A percentile compares a stretch with the other conserved stretches of the same genome.
Evolutionary conservation across 805 yeast genomes (phyloP).

Genomic region (Kluyveromyces nonfermentans): DNA sequence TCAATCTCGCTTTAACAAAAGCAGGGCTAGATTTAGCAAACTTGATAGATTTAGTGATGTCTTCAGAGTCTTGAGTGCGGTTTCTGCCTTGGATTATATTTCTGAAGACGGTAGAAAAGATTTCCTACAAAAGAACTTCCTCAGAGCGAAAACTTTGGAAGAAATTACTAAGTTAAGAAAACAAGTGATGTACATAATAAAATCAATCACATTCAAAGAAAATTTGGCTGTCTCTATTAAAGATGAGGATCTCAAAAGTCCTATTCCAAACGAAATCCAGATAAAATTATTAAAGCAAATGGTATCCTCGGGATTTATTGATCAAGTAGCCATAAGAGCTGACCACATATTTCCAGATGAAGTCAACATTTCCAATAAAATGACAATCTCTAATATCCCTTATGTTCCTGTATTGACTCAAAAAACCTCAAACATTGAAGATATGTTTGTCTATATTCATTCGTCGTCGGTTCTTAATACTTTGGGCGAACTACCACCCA

Average conservation of each 20-base stretch:
- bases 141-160: conserved; percentile 73
- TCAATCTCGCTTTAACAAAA: conserved; percentile 45
- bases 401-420: conserved; percentile 45
- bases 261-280: conserved; percentile 61
- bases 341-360: conserved; percentile 60
- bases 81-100: conserved; percentile 80
- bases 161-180: conserved; percentile 75
- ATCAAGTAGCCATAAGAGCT: conserved; percentile 79
- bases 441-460: conserved; percentile 62
- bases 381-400: conserved; percentile 52
- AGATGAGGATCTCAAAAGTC: conserved; percentile 41
- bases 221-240: conserved; percentile 41
- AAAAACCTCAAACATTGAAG: conserved; percentile 34
- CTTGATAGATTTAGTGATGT: conserved; percentile 73
- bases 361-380: conserved; percentile 46
- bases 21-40: conserved; percentile 50
- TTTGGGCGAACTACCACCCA: conserved; percentile 64
- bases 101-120: conserved; percentile 35
- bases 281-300: conserved; percentile 79
- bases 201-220: conserved; percentile 51
- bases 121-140: conserved; percentile 53
- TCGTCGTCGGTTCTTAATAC: conserved; percentile 58
- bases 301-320: conserved; percentile 86
- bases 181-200: conserved; percentile 71
- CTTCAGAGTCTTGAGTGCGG: conserved; percentile 63